Evolutionary conservation across 768 basidiomycete genomes (phyloP).

Genomic region (Leccinum subtestaceum): DNA sequence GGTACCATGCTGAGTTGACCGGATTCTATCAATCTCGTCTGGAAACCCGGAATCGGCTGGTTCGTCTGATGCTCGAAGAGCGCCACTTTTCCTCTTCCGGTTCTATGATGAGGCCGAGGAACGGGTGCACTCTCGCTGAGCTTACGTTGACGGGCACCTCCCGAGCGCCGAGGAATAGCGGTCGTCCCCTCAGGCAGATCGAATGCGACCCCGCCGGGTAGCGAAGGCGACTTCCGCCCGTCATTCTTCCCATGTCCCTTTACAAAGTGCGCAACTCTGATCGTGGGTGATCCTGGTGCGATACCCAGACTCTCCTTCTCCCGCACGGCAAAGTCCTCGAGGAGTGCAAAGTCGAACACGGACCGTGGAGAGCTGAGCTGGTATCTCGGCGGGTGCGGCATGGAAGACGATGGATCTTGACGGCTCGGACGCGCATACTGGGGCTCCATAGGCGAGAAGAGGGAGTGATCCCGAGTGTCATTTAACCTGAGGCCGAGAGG

Average conservation of each 20-base stretch:
- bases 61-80: constrained; percentile 70
- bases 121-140: constrained; percentile 77
- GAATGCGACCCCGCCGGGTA: constrained; percentile 1
- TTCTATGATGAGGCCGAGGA: constrained; percentile 58
- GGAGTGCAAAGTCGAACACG: constrained; percentile 66
- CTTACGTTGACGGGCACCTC: constrained; percentile 70
- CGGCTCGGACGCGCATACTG: constrained; percentile 28
- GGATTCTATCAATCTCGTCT: constrained; percentile 31
- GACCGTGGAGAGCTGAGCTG: constrained; percentile 57
- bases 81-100: constrained; percentile 80
- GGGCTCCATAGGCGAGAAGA: constrained; percentile 34
- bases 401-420: constrained; percentile 24
- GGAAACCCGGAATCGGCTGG: constrained; percentile 48
- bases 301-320: constrained; percentile 70
- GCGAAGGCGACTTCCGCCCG: constrained; percentile 3
- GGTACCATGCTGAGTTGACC: constrained; percentile 39
- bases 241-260: constrained; percentile 11
- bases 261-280: constrained; percentile 10
- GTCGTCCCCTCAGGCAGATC: constrained; percentile 13
- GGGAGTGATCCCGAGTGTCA: constrained; percentile 47
- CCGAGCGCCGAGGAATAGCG: constrained; percentile 18
- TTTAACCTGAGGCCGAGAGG: constrained; percentile 37
- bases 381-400: constrained; percentile 63
- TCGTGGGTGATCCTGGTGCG: constrained; percentile 32
- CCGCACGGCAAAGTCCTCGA: constrained; percentile 74